These are phyloP conservation scores for Starmerella stigmatis DNA, from an alignment of 805 yeast genomes.

Conservation along the genomic window DNA sequence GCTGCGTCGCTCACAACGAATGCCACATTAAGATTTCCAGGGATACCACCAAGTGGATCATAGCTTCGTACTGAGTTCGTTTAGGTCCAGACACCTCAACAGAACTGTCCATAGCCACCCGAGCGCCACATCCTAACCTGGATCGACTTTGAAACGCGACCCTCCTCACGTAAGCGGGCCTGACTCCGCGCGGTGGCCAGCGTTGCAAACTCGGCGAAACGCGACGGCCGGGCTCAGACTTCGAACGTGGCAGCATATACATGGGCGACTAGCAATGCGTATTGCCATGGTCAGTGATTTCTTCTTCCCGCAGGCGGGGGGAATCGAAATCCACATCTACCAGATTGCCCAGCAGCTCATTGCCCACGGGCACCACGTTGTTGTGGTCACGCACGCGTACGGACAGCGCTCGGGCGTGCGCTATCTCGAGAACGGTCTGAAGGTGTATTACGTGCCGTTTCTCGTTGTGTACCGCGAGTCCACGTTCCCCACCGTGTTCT, in stretches of 20 bases:
- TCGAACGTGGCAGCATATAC: not conserved
- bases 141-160: too few species aligned
- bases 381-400: constrained; percentile 82
- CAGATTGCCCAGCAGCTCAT: constrained; percentile 74
- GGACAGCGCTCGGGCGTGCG: constrained; percentile 75
- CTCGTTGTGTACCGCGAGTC: constrained; percentile 71
- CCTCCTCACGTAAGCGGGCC: too few species aligned
- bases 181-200: too few species aligned
- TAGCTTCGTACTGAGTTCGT: too few species aligned
- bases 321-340: constrained; percentile 90
- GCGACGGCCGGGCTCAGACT: too few species aligned
- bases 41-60: too few species aligned
- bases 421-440: constrained; percentile 75
- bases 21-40: too few species aligned
- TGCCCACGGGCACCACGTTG: constrained; percentile 70
- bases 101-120: too few species aligned
- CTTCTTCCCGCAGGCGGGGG: constrained; percentile 98
- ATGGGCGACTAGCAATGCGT: constrained; percentile 15
- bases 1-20: too few species aligned
- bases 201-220: too few species aligned
- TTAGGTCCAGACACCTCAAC: too few species aligned
- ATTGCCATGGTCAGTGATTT: constrained; percentile 80
- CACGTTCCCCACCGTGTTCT: constrained; percentile 80
- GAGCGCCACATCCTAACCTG: too few species aligned
- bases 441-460: constrained; percentile 84